Base-by-base conservation (phyloP, 306 rosid genomes). In the Quercus mongolica region DNA sequence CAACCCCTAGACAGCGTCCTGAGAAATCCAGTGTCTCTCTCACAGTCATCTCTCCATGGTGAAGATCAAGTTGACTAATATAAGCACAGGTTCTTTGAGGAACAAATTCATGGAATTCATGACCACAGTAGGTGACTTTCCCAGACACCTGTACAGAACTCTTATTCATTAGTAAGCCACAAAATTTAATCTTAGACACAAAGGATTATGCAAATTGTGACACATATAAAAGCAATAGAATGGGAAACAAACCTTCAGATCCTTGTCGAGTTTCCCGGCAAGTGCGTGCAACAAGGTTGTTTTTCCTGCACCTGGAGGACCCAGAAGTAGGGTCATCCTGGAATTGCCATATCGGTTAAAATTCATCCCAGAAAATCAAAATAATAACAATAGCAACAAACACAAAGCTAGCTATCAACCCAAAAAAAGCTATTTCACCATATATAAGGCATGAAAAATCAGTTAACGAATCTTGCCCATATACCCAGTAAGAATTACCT, bases 221-320 rank as follows among this genome's bases (percentile, higher is more conserved):
- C 15, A 46, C 14, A 12, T 46, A 46, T 46, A 46, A 46, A 35
- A 38, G 19, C 6, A 18, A 79, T 17, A 56, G 33, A 74, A 4
- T 20, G 17, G 17, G 26, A 67, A 79, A 76, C 88, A 26, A 72
- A 94, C 97, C 97, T 87, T 87, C 62, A 94, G 80, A 83, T 90
- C 79, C 14, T 68, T 78, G 23, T 90, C 91, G 4, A 89, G 92
- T 73, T 89, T 94, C 35, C 95, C 95, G 19, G 98, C 91, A 71
- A 94, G 92, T 28, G 91, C 92, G 49, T 81, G 80, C 52, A 90
- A 89, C 41, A 92, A 69, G 41, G 98, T 90, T 51, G 96, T 94
- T 83, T 94, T 91, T 51, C 98, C 98, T 11, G 97, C 79, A 3
- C 88, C 75, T 10, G 98, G 98, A 56, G 98, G 98, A 57, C 97